Percentiles rank a stretch among this genome's conserved stretches.
Evolutionary conservation across 2,329 filamentous ascomycete species (phyloP).

Genomic region (Colletotrichum limetticola): DNA sequence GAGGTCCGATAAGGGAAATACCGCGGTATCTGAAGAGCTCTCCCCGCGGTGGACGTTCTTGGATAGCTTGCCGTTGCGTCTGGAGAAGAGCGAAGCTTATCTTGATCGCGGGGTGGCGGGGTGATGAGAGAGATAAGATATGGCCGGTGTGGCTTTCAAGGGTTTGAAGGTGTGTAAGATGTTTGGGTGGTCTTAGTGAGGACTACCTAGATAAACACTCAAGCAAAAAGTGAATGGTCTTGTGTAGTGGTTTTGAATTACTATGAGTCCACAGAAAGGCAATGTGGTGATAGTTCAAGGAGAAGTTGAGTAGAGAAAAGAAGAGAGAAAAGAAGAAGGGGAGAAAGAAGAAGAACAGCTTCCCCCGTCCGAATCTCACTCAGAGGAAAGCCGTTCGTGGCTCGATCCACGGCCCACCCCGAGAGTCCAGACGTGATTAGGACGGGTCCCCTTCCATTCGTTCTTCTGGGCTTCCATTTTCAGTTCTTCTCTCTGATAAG

Average conservation of each 20-base stretch:
- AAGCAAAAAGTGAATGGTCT: neutral
- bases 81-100: slow-evolving; percentile 19
- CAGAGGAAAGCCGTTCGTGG: neutral
- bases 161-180: neutral
- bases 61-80: slow-evolving; percentile 1
- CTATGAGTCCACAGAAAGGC: neutral
- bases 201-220: neutral
- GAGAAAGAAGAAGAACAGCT: neutral
- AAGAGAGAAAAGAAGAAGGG: neutral
- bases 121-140: slow-evolving; percentile 6
- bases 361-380: neutral
- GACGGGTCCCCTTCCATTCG: slow-evolving; percentile 8
- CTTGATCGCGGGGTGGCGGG: slow-evolving; percentile 23
- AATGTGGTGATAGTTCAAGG: neutral
- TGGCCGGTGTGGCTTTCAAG: slow-evolving; percentile 1
- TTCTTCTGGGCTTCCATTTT: slow-evolving; percentile 11
- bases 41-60: slow-evolving; percentile 6
- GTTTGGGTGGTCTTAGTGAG: neutral
- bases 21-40: neutral
- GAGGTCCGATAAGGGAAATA: slow-evolving; percentile 4
- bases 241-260: neutral
- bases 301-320: neutral
- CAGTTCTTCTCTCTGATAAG: slow-evolving; percentile 20
- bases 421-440: neutral
- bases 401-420: slow-evolving; percentile 25